A percentile compares a stretch with the other conserved stretches of the same genome.
phyloP scores from a whole-genome alignment of 495 filamentous ascomycete species.

The Neurospora sp. region DNA sequence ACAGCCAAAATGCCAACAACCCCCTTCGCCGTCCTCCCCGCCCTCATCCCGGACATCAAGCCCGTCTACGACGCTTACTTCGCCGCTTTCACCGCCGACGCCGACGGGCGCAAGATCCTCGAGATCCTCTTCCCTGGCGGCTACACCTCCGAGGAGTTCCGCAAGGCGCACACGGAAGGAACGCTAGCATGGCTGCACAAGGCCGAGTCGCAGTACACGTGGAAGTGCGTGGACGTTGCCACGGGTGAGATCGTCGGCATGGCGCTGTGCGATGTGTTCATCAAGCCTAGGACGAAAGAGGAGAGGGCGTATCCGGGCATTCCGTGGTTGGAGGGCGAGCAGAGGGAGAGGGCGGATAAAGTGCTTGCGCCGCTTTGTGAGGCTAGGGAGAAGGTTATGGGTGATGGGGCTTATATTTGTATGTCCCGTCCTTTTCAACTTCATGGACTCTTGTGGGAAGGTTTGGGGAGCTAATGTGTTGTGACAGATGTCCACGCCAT shows the following conservation, averaged over 20 bases:
- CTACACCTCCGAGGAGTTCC: constrained; percentile 19
- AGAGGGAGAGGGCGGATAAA: constrained; percentile 19
- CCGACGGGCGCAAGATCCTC: constrained; percentile 16
- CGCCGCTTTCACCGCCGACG: constrained; percentile 22
- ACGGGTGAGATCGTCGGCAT: constrained; percentile 26
- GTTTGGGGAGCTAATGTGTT: not conserved
- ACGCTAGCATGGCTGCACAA: constrained; percentile 24
- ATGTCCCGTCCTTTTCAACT: not conserved
- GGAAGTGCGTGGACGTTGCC: constrained; percentile 28
- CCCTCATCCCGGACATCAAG: constrained; percentile 30
- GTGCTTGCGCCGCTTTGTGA: constrained; percentile 21
- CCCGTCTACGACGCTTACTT: constrained; percentile 33
- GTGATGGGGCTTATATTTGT: constrained; percentile 20
- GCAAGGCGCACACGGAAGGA: constrained; percentile 23
- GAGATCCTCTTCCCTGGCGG: constrained; percentile 25
- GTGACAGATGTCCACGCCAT: constrained; percentile 19
- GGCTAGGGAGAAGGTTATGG: constrained; percentile 21
- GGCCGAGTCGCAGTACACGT: constrained; percentile 22
- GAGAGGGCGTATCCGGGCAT: constrained; percentile 17
- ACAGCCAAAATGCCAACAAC: constrained; percentile 15
- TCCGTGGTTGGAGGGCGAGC: constrained; percentile 22
- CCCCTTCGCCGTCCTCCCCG: constrained; percentile 24
- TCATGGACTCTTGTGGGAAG: too few relatives aligned
- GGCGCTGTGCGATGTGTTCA: constrained; percentile 24
- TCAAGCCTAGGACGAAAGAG: constrained; percentile 6